phyloP scores from a whole-genome alignment of 345 rosid genomes.

The Gossypium australe region DNA sequence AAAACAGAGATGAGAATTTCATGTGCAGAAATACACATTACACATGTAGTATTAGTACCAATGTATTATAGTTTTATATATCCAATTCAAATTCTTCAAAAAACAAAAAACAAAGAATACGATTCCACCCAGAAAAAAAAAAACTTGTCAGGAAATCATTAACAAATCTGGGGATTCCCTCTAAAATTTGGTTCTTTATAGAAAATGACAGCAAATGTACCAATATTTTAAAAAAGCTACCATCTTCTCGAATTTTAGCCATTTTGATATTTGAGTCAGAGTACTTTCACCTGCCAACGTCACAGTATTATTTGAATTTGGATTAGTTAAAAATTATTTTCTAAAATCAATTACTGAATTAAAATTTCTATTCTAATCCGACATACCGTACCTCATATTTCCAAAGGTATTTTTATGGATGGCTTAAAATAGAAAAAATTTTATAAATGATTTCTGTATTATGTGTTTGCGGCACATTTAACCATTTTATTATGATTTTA shows the following conservation, averaged over 20 bases:
- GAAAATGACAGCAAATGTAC: constrained; percentile 12
- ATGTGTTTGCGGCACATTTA: no score
- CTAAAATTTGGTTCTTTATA: background rate
- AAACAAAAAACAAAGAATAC: background rate
- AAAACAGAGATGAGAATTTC: background rate
- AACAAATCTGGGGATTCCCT: constrained; percentile 10
- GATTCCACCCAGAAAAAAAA: background rate
- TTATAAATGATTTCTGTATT: no score
- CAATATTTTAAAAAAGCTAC: background rate
- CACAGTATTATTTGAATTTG: background rate
- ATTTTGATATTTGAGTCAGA: constrained; percentile 4
- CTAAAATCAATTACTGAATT: background rate
- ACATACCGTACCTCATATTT: no score
- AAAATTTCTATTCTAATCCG: background rate
- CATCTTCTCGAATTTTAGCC: background rate
- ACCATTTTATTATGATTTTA: no score
- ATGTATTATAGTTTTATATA: background rate
- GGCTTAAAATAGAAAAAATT: no score
- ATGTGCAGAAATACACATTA: background rate
- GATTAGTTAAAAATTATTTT: background rate
- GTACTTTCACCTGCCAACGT: constrained; percentile 8
- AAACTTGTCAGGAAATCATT: constrained; percentile 1
- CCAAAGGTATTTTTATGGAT: no score
- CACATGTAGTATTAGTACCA: background rate
- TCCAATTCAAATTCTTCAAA: constrained; percentile 1